A percentile compares a stretch with the other conserved stretches of the same genome.
These are phyloP conservation scores for Botrytis elliptica DNA, from an alignment of 2,329 filamentous ascomycete genomes.

Conservation along the genomic window DNA sequence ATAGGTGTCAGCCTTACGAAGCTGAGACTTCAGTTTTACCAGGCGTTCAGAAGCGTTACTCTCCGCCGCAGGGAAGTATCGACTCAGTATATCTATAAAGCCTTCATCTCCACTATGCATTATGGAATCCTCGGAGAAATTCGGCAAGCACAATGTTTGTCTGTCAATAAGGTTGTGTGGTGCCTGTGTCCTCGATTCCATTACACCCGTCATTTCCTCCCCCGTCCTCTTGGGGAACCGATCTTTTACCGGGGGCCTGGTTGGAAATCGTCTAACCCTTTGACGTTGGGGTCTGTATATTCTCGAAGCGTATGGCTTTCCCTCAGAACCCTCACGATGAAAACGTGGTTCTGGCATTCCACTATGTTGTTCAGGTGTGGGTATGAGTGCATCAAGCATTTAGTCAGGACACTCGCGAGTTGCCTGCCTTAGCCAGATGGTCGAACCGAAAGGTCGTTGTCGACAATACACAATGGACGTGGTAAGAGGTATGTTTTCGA, in stretches of 20 bases:
- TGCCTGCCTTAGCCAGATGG: constrained; percentile 4
- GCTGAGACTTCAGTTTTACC: constrained; percentile 55
- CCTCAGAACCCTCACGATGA: constrained; percentile 24
- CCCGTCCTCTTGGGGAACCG: constrained; percentile 21
- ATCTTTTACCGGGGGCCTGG: constrained; percentile 21
- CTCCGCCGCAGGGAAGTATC: constrained; percentile 49
- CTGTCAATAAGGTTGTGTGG: constrained; percentile 32
- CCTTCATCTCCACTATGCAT: constrained; percentile 36
- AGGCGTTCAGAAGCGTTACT: constrained; percentile 60
- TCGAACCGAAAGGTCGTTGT: background rate
- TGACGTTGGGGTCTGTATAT: constrained; percentile 33
- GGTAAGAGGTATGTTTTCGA: background rate
- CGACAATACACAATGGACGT: background rate
- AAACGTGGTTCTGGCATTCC: constrained; percentile 31
- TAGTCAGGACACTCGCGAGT: constrained; percentile 15
- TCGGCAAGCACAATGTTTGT: constrained; percentile 36
- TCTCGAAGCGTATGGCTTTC: constrained; percentile 29
- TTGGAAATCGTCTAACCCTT: constrained; percentile 27
- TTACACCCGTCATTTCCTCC: constrained; percentile 25
- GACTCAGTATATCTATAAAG: constrained; percentile 34
- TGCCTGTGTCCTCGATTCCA: constrained; percentile 18
- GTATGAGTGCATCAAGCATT: constrained; percentile 14
- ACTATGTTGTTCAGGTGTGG: constrained; percentile 20
- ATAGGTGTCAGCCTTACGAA: constrained; percentile 53
- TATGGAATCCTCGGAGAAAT: constrained; percentile 31